Conservation (phyloP, 1,139 yeast species). For the Candida freyschussii region DNA sequence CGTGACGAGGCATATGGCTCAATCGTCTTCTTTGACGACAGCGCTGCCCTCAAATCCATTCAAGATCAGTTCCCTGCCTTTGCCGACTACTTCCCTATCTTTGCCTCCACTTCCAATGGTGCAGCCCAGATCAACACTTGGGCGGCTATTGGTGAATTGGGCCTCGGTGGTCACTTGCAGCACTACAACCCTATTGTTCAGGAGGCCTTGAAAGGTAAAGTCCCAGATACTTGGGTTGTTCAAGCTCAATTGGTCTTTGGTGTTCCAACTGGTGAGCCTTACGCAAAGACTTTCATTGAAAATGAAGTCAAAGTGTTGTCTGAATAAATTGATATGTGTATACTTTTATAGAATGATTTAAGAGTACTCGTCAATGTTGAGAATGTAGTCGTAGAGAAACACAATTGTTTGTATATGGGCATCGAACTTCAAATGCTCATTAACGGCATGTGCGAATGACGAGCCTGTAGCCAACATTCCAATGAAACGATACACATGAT, state of each 20-base stretch:
- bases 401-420: conserved; percentile 48
- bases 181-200: conserved; percentile 41
- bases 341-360: conserved; percentile 1
- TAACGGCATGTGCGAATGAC: conserved; percentile 43
- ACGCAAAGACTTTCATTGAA: conserved; percentile 33
- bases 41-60: conserved; percentile 31
- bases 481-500: conserved; percentile 48
- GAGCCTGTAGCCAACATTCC: conserved; percentile 31
- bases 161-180: conserved; percentile 44
- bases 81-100: conserved; percentile 39
- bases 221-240: conserved; percentile 38
- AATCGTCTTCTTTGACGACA: conserved; percentile 41
- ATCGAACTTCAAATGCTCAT: conserved; percentile 44
- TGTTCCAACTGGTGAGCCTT: conserved; percentile 31
- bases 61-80: conserved; percentile 37
- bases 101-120: conserved; percentile 42
- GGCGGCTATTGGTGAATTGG: conserved; percentile 39
- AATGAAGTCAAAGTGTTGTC: conserved; percentile 32
- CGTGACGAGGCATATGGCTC: conserved; percentile 43
- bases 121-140: conserved; percentile 42
- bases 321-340: conserved; percentile 7
- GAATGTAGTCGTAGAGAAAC: conserved; percentile 47
- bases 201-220: conserved; percentile 34
- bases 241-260: conserved; percentile 45
- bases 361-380: conserved; percentile 25